phyloP scores from a whole-genome alignment of 2,329 filamentous ascomycete genomes.

The Claviceps sorghi region DNA sequence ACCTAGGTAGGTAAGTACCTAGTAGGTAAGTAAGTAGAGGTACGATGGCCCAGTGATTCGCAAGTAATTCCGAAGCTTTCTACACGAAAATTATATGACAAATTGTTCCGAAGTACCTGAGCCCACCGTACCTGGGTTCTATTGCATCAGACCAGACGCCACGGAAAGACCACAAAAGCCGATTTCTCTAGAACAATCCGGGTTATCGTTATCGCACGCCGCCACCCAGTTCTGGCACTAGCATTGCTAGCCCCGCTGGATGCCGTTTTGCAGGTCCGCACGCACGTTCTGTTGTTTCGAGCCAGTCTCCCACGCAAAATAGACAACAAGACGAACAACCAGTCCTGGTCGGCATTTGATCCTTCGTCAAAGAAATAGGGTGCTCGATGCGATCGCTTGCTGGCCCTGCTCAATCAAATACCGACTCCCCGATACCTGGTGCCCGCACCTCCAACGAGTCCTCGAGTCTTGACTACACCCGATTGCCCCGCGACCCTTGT shows the following conservation, averaged over 20 bases:
- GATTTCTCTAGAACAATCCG: conserved; percentile 11
- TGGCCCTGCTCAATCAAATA: neutral
- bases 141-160: no score
- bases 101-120: neutral
- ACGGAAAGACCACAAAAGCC: no score
- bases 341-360: neutral
- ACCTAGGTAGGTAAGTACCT: no score
- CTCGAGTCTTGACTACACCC: neutral
- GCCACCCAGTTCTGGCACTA: conserved; percentile 11
- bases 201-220: conserved; percentile 28
- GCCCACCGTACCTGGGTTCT: neutral
- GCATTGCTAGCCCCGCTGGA: conserved; percentile 5
- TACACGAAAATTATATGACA: no score
- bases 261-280: conserved; percentile 8
- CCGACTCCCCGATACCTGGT: neutral
- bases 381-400: neutral
- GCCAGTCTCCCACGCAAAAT: neutral
- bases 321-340: neutral
- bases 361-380: neutral
- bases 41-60: no score
- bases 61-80: no score
- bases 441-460: neutral
- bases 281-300: conserved; percentile 3
- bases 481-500: conserved; percentile 3
- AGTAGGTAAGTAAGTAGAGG: no score